phyloP scores from a whole-genome alignment of 768 basidiomycete genomes.

The Leccinum truebloodii region DNA sequence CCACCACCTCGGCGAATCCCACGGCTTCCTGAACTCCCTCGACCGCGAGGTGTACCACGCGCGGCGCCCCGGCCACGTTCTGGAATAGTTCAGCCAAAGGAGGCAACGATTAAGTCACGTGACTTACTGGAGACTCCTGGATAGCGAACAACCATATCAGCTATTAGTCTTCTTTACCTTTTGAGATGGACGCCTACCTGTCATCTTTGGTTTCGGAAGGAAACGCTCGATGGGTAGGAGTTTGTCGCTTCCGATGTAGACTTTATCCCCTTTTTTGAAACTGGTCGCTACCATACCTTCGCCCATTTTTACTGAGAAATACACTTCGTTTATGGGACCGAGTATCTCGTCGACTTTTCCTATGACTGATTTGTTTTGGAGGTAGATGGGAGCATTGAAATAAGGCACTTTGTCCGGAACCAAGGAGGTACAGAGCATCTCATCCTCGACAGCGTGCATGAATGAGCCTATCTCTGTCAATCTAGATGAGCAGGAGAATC shows the following conservation, averaged over 20 bases:
- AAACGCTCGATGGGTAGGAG: conserved; percentile 95
- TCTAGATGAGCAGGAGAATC: conserved; percentile 8
- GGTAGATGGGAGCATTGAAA: conserved; percentile 98
- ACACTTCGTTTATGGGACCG: conserved; percentile 99
- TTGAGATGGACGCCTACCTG: conserved; percentile 51
- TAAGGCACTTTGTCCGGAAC: conserved; percentile 93
- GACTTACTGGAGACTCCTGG: conserved; percentile 32
- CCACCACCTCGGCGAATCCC: conserved; percentile 40
- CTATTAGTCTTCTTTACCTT: conserved; percentile 6
- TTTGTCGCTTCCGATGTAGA: conserved; percentile 97
- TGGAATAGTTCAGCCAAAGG: conserved; percentile 37
- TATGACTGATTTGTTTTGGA: conserved; percentile 93
- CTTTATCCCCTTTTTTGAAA: conserved; percentile 97
- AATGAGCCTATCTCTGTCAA: conserved; percentile 88
- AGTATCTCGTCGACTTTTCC: conserved; percentile 99
- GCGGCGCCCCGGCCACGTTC: conserved; percentile 47
- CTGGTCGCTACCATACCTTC: conserved; percentile 93
- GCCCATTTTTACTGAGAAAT: conserved; percentile 96
- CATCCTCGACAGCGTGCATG: conserved; percentile 93
- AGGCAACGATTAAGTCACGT: conserved; percentile 3
- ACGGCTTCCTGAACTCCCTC: conserved; percentile 30
- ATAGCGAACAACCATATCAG: not conserved
- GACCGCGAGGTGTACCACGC: conserved; percentile 28
- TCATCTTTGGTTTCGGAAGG: conserved; percentile 90
- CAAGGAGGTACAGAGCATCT: conserved; percentile 92